Percentiles rank a stretch among this genome's conserved stretches.
phyloP scores from a whole-genome alignment of 345 rosid genomes.

The Aegle marmelos region DNA sequence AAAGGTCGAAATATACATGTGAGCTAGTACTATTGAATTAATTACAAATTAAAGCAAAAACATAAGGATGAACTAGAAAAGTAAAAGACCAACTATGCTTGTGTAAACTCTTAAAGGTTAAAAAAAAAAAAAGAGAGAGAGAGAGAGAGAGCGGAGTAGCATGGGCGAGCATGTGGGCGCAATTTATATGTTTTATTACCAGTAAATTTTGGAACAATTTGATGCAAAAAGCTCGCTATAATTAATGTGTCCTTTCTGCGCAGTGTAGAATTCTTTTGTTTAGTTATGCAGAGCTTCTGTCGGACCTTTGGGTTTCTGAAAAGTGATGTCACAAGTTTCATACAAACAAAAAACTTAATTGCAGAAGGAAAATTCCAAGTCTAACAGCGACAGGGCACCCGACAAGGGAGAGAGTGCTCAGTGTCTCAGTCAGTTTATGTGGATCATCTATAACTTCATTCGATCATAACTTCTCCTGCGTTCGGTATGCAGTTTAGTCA shows the following conservation, averaged over 20 bases:
- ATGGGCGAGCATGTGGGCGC: neutral
- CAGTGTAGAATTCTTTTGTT: neutral
- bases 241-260: neutral
- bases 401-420: neutral
- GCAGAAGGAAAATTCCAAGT: neutral
- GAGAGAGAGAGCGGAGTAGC: too few species aligned
- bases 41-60: too few species aligned
- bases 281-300: neutral
- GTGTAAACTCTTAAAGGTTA: neutral
- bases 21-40: neutral
- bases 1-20: neutral
- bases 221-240: neutral
- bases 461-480: too few species aligned
- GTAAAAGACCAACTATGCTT: neutral
- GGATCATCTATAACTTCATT: too few species aligned
- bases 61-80: too few species aligned
- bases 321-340: neutral
- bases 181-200: neutral
- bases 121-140: neutral
- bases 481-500: too few species aligned
- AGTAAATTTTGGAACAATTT: neutral
- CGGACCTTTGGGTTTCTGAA: neutral
- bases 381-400: neutral
- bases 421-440: neutral
- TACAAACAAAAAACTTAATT: neutral